Percentiles rank a stretch among this genome's conserved stretches.
Evolutionary conservation across 768 basidiomycete species (phyloP).

Genomic region (Melanogaster broomeanus): DNA sequence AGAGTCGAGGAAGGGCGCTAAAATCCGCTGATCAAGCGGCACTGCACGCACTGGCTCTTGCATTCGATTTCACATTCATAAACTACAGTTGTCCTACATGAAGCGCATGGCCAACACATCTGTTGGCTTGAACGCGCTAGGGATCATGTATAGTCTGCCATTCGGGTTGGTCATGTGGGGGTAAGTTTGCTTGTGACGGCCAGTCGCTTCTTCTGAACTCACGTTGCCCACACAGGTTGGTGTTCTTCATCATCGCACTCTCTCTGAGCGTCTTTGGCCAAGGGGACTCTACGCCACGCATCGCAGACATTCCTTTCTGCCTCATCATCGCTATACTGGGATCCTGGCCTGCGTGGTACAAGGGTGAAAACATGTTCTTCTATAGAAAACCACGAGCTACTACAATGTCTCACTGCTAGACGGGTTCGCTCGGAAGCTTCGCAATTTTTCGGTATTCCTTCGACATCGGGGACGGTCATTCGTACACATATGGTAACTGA

Average conservation of each 20-base stretch:
- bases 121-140: not conserved
- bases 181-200: not conserved
- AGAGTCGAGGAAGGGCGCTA: slow-evolving; percentile 30
- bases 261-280: not conserved
- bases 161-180: slow-evolving; percentile 1
- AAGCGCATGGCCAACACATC: not conserved
- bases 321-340: not conserved
- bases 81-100: slow-evolving; percentile 1
- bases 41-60: too few relatives aligned
- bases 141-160: not conserved
- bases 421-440: too few relatives aligned
- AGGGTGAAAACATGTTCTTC: not conserved
- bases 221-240: not conserved
- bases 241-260: not conserved
- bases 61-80: not conserved
- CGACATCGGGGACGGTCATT: too few relatives aligned
- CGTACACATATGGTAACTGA: too few relatives aligned
- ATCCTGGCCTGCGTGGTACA: not conserved
- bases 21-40: slow-evolving; percentile 5
- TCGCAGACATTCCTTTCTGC: not conserved
- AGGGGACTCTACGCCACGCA: not conserved
- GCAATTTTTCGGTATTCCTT: too few relatives aligned
- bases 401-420: too few relatives aligned
- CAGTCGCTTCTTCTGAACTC: not conserved
- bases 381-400: not conserved